These are phyloP conservation scores for Caloboletus inedulis DNA, from an alignment of 1,284 basidiomycete genomes.

Conservation along the genomic window DNA sequence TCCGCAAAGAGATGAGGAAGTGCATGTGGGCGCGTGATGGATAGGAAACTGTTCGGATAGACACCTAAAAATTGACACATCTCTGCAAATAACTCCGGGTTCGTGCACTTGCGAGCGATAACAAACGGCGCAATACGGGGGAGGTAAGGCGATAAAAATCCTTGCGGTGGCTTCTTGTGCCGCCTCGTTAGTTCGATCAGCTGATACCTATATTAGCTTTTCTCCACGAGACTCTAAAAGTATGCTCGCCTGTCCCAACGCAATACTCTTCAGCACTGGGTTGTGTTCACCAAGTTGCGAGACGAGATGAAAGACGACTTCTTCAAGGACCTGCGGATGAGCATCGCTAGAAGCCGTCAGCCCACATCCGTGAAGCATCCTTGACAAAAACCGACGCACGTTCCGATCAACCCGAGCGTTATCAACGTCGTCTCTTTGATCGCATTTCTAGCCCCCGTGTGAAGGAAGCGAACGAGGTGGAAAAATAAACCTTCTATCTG, in stretches of 20 bases:
- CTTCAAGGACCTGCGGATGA: constrained; percentile 52
- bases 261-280: constrained; percentile 64
- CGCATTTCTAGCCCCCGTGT: constrained; percentile 38
- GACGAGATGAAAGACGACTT: constrained; percentile 64
- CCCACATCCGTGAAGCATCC: background rate
- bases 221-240: background rate
- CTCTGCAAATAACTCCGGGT: constrained; percentile 60
- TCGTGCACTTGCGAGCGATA: constrained; percentile 54
- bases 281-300: constrained; percentile 66
- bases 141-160: constrained; percentile 68
- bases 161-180: constrained; percentile 66
- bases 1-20: constrained; percentile 71
- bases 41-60: constrained; percentile 61
- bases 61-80: constrained; percentile 61
- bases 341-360: constrained; percentile 41
- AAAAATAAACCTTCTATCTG: constrained; percentile 45
- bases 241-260: constrained; percentile 54
- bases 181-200: constrained; percentile 55
- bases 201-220: constrained; percentile 39
- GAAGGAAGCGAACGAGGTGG: constrained; percentile 48
- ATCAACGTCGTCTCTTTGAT: constrained; percentile 61
- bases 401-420: constrained; percentile 59
- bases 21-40: constrained; percentile 60
- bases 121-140: constrained; percentile 67
- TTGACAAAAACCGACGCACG: constrained; percentile 41